Evolutionary conservation across 805 yeast genomes (phyloP).

Genomic region (Alloascoidea hylecoeti): DNA sequence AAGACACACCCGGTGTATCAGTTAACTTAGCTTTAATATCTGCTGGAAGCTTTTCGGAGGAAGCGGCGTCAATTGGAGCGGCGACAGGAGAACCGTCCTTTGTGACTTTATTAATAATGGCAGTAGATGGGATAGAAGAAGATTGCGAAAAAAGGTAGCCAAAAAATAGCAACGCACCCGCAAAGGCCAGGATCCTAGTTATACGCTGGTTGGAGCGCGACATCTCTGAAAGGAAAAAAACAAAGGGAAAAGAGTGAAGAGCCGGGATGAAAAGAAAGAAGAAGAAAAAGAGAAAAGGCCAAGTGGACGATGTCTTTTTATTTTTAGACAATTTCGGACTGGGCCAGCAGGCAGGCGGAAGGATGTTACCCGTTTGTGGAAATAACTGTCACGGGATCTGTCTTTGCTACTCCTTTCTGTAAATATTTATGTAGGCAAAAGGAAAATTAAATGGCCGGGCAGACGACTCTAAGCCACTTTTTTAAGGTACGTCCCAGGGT

Average conservation of each 20-base stretch:
- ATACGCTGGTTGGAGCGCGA: background rate
- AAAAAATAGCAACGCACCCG: background rate
- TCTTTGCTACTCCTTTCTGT: too few species aligned
- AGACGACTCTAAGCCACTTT: too few species aligned
- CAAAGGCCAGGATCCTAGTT: background rate
- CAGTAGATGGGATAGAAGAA: background rate
- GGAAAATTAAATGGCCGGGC: too few species aligned
- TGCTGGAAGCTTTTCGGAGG: background rate
- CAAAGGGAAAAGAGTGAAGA: background rate
- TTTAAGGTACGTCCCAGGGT: too few species aligned
- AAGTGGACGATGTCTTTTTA: too few species aligned
- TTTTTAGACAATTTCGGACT: too few species aligned
- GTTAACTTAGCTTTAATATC: background rate
- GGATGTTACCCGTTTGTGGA: too few species aligned
- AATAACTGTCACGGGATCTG: too few species aligned
- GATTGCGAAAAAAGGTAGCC: slow-evolving; percentile 1
- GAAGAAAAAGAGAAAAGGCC: background rate
- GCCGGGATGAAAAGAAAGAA: background rate
- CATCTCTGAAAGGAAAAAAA: background rate
- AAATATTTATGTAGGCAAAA: too few species aligned
- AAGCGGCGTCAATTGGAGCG: background rate
- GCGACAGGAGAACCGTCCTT: background rate
- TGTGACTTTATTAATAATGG: background rate
- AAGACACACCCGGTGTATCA: background rate
- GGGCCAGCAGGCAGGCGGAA: too few species aligned